Percentiles rank a stretch among this genome's conserved stretches.
Conservation (phyloP, 805 yeast genomes). For the Candida nonsorbophila region DNA sequence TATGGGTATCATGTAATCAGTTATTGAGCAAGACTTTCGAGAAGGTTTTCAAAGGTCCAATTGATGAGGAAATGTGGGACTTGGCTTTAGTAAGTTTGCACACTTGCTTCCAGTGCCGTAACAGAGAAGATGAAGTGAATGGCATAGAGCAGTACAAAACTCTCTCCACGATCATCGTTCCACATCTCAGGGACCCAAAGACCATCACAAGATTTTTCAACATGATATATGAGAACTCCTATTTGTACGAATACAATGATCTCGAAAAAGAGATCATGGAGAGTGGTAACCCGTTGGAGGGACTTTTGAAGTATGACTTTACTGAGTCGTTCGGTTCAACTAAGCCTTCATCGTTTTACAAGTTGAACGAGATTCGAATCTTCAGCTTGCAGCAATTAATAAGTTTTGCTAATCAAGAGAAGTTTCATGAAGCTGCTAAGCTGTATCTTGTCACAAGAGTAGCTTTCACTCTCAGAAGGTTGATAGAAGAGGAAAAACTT, state of each 20-base stretch:
- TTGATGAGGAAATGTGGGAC: conserved; percentile 29
- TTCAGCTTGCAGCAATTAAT: conserved; percentile 51
- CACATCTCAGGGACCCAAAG: conserved; percentile 7
- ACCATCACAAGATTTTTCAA: conserved; percentile 41
- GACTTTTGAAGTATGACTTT: conserved; percentile 38
- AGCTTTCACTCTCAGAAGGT: conserved; percentile 57
- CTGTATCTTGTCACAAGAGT: conserved; percentile 50
- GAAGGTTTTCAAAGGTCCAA: conserved; percentile 16
- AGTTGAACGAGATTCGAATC: conserved; percentile 46
- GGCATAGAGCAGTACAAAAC: conserved; percentile 38
- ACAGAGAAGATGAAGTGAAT: conserved; percentile 28
- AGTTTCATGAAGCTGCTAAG: conserved; percentile 7
- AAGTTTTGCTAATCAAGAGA: conserved; percentile 26
- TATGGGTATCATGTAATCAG: conserved; percentile 52
- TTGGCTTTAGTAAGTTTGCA: conserved; percentile 36
- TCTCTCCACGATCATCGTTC: conserved; percentile 5
- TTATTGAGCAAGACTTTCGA: conserved; percentile 31
- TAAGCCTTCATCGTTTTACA: conserved; percentile 35
- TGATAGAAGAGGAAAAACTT: conserved; percentile 57
- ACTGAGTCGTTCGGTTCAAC: conserved; percentile 62
- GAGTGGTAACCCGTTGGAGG: conserved; percentile 20
- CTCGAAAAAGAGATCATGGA: conserved; percentile 34
- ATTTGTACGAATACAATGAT: conserved; percentile 52
- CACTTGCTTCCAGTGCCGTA: conserved; percentile 33
- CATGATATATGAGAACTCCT: conserved; percentile 55